These are phyloP conservation scores for Rutidosis leptorrhynchoides DNA, from an alignment of 129 eudicot genomes.

Conservation along the genomic window DNA sequence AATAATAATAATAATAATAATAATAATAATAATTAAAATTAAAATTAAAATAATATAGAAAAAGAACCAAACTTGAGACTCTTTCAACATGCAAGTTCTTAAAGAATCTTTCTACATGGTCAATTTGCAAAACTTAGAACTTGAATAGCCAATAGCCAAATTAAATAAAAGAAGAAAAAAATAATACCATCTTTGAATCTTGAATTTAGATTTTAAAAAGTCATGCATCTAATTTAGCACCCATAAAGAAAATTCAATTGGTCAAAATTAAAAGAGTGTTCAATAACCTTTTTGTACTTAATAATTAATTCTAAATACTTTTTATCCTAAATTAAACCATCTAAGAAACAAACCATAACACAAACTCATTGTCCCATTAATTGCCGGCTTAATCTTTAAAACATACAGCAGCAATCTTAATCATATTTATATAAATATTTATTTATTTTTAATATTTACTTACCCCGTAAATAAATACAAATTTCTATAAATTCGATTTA, in stretches of 20 bases:
- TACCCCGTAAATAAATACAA: not conserved
- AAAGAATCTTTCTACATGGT: slow-evolving; percentile 1
- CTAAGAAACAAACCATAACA: slow-evolving; percentile 8
- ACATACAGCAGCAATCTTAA: slow-evolving; percentile 23
- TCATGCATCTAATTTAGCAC: slow-evolving; percentile 12
- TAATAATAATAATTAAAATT: too few relatives aligned
- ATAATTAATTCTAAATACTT: not conserved
- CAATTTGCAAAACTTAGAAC: slow-evolving; percentile 16
- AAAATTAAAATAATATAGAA: not conserved
- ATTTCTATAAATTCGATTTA: not conserved
- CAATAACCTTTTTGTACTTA: slow-evolving; percentile 2
- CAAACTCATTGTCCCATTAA: slow-evolving; percentile 13
- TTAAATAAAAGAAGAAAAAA: not conserved
- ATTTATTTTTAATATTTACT: too few relatives aligned
- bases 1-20: too few relatives aligned
- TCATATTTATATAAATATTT: too few relatives aligned
- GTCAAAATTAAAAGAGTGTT: slow-evolving; percentile 13
- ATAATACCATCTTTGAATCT: slow-evolving; percentile 14
- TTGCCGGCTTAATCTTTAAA: slow-evolving; percentile 29
- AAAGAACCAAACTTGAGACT: not conserved
- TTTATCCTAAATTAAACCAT: not conserved
- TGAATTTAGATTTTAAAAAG: slow-evolving; percentile 22
- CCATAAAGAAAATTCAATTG: slow-evolving; percentile 3
- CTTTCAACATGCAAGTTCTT: not conserved
- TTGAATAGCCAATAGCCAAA: not conserved